A percentile compares a stretch with the other conserved stretches of the same genome.
phyloP scores from a whole-genome alignment of 345 rosid genomes.

The Boechera stricta region DNA sequence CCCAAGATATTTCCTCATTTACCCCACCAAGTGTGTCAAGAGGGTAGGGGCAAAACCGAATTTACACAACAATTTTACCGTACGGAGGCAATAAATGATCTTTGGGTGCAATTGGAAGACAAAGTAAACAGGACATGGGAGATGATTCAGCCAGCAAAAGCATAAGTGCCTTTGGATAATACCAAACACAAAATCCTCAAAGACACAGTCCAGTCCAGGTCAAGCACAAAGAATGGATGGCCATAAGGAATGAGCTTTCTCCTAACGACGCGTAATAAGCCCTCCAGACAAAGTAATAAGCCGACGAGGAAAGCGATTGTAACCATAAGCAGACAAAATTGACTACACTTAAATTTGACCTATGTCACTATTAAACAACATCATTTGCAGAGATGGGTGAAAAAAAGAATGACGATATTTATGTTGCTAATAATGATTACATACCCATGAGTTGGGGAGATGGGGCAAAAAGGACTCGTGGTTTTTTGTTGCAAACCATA shows the following conservation, averaged over 20 bases:
- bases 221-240: constrained; percentile 31
- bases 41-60: background rate
- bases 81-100: constrained; percentile 10
- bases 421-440: background rate
- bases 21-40: background rate
- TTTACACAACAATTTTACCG: constrained; percentile 25
- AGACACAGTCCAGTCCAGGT: constrained; percentile 21
- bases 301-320: constrained; percentile 32
- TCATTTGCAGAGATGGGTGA: constrained; percentile 4
- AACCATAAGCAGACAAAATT: constrained; percentile 33
- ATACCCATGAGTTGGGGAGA: background rate
- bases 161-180: constrained; percentile 26
- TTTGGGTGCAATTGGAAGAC: constrained; percentile 29
- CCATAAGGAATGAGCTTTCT: constrained; percentile 24
- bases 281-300: constrained; percentile 31
- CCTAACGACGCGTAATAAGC: constrained; percentile 18
- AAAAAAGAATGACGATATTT: background rate
- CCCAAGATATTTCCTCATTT: background rate
- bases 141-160: constrained; percentile 26
- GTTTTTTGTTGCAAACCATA: constrained; percentile 20
- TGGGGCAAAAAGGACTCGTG: background rate
- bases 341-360: background rate
- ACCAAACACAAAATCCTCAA: constrained; percentile 39
- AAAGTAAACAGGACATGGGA: constrained; percentile 31
- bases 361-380: background rate